Evolutionary conservation across 2,329 filamentous ascomycete species (phyloP).

Genomic region (Magnaporthiopsis incrustans): DNA sequence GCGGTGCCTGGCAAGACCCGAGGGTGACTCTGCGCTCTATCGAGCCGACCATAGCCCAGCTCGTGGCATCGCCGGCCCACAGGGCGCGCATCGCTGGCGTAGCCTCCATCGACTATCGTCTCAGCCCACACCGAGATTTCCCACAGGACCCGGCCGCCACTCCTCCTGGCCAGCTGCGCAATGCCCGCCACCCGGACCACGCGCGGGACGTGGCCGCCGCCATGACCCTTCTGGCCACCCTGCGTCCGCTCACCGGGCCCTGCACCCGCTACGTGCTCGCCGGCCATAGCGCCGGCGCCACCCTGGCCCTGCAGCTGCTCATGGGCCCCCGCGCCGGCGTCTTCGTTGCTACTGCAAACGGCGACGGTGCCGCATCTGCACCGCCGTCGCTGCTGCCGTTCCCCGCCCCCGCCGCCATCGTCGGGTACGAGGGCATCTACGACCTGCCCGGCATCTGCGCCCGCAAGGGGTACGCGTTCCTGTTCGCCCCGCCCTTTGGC

Average conservation of each 20-base stretch:
- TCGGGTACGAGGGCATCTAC: conserved; percentile 60
- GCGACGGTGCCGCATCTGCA: not conserved
- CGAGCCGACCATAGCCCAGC: conserved; percentile 23
- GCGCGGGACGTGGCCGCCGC: conserved; percentile 46
- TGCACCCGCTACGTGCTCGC: conserved; percentile 40
- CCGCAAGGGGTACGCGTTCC: conserved; percentile 44
- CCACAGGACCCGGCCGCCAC: conserved; percentile 33
- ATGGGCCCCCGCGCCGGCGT: conserved; percentile 28
- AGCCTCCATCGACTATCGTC: conserved; percentile 57
- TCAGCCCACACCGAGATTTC: conserved; percentile 43
- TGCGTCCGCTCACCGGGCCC: conserved; percentile 16
- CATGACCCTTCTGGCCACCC: conserved; percentile 39
- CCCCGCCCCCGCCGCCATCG: conserved; percentile 39
- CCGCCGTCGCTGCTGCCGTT: not conserved
- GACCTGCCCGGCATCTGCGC: conserved; percentile 47
- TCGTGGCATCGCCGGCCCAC: conserved; percentile 9
- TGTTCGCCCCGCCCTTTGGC: conserved; percentile 54
- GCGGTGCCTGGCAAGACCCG: conserved; percentile 57
- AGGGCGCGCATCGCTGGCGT: conserved; percentile 45
- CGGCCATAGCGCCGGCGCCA: conserved; percentile 58
- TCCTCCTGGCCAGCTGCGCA: conserved; percentile 25
- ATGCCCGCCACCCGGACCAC: conserved; percentile 52
- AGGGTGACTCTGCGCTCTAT: conserved; percentile 37
- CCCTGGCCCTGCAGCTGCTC: conserved; percentile 53
- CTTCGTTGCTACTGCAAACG: not conserved